Base-by-base conservation (phyloP, 1,284 basidiomycete species). In the Anthracocystis panici-leucophaei region DNA sequence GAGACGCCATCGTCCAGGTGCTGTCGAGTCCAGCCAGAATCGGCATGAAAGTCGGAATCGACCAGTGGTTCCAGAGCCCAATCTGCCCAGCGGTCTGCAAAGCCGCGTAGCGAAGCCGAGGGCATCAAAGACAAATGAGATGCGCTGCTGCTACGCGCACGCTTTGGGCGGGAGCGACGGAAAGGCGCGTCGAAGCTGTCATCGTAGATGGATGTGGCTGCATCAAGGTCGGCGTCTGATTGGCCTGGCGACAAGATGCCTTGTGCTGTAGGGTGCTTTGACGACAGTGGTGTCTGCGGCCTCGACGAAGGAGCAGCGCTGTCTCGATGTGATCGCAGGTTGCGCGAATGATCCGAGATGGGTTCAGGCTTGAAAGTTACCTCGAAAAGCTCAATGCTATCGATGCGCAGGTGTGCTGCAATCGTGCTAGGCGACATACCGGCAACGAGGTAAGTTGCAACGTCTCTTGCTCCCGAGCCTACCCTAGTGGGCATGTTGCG, bases 31-130 rank as follows among this genome's bases (percentile, higher is more conserved):
- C 80, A 82, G 7, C 76, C 74, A 1, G 80, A 79, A 29, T 82
- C 78, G 40, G 73, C 52, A 31, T 68, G 65, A 46, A 77, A 79
- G 45, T 66, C 62, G 12, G 79, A 79, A 16, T 72, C 65, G 51
- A 66, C 48, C 27, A 75, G 33, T 1, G 77, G 77, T 56, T 81
- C 79, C 12, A 81, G 55, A 4, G 79, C 79, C 79, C 79, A 81
- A 38, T 81, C 79, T 12, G 77, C 72, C 79, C 79, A 81, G 12
- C 75, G 75, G 42, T 79, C 75, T 14, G 79, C 76, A 56, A 73
- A 79, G 21, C 73, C 77, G 44, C 72, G 74, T 35, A 73, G 54
- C 3, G 59, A 54, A 25, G 50, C 31, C 7, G 60, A 61, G 1
- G 68, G 65, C 73, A 70, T 65, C 33, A 49, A 63, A 41, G 54